Percentiles rank a stretch among this genome's conserved stretches.
Conservation (phyloP, 139 green algal genomes). For the Micractinium conductrix region DNA sequence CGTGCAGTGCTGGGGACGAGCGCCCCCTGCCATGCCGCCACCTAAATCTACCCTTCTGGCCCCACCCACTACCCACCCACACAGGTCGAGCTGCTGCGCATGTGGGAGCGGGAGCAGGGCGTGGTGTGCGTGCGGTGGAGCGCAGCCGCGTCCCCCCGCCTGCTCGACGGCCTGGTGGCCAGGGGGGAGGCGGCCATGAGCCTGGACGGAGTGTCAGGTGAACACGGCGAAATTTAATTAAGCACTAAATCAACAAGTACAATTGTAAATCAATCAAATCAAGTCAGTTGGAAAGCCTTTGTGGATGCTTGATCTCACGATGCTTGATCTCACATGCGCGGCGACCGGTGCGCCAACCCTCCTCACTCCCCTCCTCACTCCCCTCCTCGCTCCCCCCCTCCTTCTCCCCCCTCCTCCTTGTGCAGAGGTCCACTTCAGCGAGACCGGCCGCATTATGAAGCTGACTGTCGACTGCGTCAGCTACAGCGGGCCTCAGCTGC, state of each 20-base stretch:
- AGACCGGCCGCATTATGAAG: not conserved
- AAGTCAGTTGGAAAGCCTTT: too few species aligned
- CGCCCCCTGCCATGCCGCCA: not conserved
- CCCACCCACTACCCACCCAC: not conserved
- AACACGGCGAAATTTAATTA: not conserved
- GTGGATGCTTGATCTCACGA: too few species aligned
- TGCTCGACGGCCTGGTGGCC: conserved; percentile 16
- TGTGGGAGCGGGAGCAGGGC: conserved; percentile 22
- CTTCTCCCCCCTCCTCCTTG: too few species aligned
- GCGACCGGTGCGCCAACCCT: not conserved
- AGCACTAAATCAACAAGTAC: too few species aligned
- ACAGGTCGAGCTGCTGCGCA: conserved; percentile 17
- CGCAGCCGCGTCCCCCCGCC: conserved; percentile 4
- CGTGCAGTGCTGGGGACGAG: too few species aligned
- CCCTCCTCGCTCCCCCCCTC: not conserved
- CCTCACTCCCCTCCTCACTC: not conserved
- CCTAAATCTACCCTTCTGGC: too few species aligned
- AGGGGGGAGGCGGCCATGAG: not conserved
- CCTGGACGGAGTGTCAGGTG: conserved; percentile 3
- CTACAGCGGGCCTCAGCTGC: conserved; percentile 4
- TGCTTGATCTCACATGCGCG: not conserved
- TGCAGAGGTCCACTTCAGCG: conserved; percentile 27
- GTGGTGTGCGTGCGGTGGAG: conserved; percentile 25
- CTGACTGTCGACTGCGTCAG: conserved; percentile 6
- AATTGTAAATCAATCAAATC: too few species aligned